Evolutionary conservation across 2,329 filamentous ascomycete genomes (phyloP).

Genomic region (Chrysoporthe puriensis): DNA sequence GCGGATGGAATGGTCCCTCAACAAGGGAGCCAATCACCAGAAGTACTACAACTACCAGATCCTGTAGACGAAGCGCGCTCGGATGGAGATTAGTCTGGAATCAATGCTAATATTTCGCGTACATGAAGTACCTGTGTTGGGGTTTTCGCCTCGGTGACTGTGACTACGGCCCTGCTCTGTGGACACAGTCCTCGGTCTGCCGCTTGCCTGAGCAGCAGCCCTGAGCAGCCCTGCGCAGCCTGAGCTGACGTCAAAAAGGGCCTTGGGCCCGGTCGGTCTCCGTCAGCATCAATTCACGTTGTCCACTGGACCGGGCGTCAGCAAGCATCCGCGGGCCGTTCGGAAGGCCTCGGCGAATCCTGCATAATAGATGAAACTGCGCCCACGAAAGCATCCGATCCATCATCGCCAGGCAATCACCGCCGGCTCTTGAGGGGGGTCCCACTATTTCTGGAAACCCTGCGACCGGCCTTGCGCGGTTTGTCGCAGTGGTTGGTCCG

Average conservation of each 20-base stretch:
- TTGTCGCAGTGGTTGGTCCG: neutral
- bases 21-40: constrained; percentile 77
- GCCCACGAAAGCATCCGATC: neutral
- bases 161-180: neutral
- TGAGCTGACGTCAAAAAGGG: constrained; percentile 5
- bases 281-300: neutral
- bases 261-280: neutral
- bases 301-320: neutral
- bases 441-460: neutral
- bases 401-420: too few relatives aligned
- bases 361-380: neutral
- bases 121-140: neutral
- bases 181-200: neutral
- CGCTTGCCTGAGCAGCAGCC: neutral
- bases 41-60: constrained; percentile 59
- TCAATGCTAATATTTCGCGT: neutral
- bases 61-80: constrained; percentile 39
- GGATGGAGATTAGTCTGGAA: too few relatives aligned
- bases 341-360: neutral
- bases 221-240: neutral
- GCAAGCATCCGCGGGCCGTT: neutral
- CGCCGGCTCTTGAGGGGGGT: too few relatives aligned
- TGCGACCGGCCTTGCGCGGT: constrained; percentile 3
- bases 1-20: constrained; percentile 69
- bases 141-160: neutral